Evolutionary conservation across 2,329 filamentous ascomycete species (phyloP).

Genomic region (Botryotinia globosa): DNA sequence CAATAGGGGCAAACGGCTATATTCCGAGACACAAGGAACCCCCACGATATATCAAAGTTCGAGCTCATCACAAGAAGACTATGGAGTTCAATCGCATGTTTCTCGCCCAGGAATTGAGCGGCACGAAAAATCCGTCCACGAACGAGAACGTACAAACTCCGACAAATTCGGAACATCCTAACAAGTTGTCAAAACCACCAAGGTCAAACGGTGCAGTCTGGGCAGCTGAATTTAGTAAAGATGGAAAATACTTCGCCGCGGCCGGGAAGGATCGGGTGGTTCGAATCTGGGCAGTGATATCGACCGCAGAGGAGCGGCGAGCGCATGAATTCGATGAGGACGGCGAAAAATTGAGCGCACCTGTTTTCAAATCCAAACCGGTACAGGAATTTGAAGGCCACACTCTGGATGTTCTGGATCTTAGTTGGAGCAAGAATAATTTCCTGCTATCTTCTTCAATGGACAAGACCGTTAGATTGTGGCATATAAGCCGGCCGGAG

Average conservation of each 20-base stretch:
- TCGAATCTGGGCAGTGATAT: slow-evolving; percentile 84
- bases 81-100: slow-evolving; percentile 86
- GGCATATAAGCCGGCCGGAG: slow-evolving; percentile 83
- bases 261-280: slow-evolving; percentile 85
- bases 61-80: slow-evolving; percentile 73
- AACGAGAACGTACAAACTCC: slow-evolving; percentile 35
- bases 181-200: slow-evolving; percentile 31
- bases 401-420: slow-evolving; percentile 77
- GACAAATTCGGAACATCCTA: slow-evolving; percentile 27
- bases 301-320: slow-evolving; percentile 74
- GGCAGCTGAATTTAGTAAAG: slow-evolving; percentile 88
- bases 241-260: slow-evolving; percentile 88
- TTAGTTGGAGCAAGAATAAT: slow-evolving; percentile 99
- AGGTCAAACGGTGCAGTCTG: slow-evolving; percentile 67
- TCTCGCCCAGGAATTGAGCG: slow-evolving; percentile 82
- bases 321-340: slow-evolving; percentile 70
- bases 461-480: slow-evolving; percentile 94
- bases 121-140: slow-evolving; percentile 46
- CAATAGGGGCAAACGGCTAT: slow-evolving; percentile 67
- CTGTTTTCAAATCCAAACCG: slow-evolving; percentile 81
- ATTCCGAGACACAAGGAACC: slow-evolving; percentile 86
- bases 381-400: slow-evolving; percentile 80
- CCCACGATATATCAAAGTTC: slow-evolving; percentile 85
- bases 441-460: slow-evolving; percentile 94
- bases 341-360: slow-evolving; percentile 72